A percentile compares a stretch with the other conserved stretches of the same genome.
Evolutionary conservation across 2,329 filamentous ascomycete genomes (phyloP).

Genomic region (Alternaria atra): DNA sequence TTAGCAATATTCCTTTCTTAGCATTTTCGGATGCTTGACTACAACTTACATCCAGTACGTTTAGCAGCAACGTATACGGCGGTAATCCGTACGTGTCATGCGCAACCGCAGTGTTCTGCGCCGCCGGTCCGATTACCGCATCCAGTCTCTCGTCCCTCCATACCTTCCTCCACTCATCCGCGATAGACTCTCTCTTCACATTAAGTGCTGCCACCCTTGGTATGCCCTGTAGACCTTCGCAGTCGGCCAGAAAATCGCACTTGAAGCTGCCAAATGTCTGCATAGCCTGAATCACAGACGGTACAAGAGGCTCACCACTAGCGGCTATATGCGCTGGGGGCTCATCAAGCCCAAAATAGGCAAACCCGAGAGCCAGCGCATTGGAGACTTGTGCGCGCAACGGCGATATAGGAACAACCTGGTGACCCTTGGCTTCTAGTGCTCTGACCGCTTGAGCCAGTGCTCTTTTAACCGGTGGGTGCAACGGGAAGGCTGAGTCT

Average conservation of each 20-base stretch:
- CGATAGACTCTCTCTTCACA: constrained; percentile 5
- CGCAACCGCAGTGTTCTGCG: constrained; percentile 10
- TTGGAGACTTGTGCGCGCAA: constrained; percentile 6
- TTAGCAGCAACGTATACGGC: constrained; percentile 14
- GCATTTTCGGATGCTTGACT: not conserved
- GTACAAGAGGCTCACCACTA: constrained; percentile 4
- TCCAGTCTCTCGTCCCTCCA: constrained; percentile 12
- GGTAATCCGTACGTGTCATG: constrained; percentile 14
- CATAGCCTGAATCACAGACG: constrained; percentile 6
- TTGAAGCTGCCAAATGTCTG: not conserved
- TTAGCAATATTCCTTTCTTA: not conserved
- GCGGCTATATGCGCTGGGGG: not conserved
- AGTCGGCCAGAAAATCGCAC: not conserved
- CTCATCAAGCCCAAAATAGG: constrained; percentile 5
- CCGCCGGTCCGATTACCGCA: constrained; percentile 8
- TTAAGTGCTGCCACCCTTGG: constrained; percentile 7
- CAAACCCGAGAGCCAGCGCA: constrained; percentile 2
- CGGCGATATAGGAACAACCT: not conserved
- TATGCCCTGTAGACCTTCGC: not conserved
- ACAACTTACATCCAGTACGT: constrained; percentile 11
- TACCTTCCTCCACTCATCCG: constrained; percentile 4
- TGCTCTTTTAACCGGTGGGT: constrained; percentile 15
- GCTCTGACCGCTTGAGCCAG: not conserved
- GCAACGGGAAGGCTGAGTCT: constrained; percentile 9
- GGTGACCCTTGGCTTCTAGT: constrained; percentile 10